Evolutionary conservation across 2,329 filamentous ascomycete species (phyloP).

Genomic region (Aspergillus eucalypticola): DNA sequence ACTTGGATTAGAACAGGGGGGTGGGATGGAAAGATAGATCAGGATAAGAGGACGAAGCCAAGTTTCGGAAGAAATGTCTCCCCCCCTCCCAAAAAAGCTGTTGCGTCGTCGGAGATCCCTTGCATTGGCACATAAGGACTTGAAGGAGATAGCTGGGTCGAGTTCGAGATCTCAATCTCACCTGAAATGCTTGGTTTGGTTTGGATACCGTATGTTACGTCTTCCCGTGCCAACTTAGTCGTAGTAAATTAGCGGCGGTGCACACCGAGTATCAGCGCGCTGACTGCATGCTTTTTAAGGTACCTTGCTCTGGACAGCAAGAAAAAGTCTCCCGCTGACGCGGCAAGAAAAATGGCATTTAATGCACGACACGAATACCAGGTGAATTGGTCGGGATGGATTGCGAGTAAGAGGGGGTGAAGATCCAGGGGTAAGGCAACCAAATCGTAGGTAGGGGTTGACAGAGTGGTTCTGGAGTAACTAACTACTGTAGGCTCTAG

Average conservation of each 20-base stretch:
- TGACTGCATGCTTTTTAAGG: conserved; percentile 4
- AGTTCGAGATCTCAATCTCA: conserved; percentile 4
- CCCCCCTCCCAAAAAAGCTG: background rate
- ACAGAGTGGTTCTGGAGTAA: background rate
- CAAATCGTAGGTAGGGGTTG: background rate
- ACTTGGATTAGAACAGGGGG: background rate
- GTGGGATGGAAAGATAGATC: background rate
- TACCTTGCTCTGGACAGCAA: conserved; percentile 4
- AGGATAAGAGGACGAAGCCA: background rate
- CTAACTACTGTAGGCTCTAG: background rate
- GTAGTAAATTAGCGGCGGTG: background rate
- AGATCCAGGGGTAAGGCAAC: conserved; percentile 12
- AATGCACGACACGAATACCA: conserved; percentile 5
- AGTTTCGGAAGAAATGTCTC: background rate
- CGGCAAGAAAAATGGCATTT: background rate
- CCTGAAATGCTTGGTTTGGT: conserved; percentile 9
- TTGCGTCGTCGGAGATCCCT: conserved; percentile 4
- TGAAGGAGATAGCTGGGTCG: background rate
- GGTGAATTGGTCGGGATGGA: background rate
- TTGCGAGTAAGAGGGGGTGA: background rate
- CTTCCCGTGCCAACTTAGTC: background rate
- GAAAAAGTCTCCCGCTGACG: background rate
- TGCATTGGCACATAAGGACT: background rate
- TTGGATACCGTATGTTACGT: background rate
- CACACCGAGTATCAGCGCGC: conserved; percentile 1